Percentiles rank a stretch among this genome's conserved stretches.
Evolutionary conservation across 2,329 filamentous ascomycete genomes (phyloP).

Genomic region (Verticillium klebahnii): DNA sequence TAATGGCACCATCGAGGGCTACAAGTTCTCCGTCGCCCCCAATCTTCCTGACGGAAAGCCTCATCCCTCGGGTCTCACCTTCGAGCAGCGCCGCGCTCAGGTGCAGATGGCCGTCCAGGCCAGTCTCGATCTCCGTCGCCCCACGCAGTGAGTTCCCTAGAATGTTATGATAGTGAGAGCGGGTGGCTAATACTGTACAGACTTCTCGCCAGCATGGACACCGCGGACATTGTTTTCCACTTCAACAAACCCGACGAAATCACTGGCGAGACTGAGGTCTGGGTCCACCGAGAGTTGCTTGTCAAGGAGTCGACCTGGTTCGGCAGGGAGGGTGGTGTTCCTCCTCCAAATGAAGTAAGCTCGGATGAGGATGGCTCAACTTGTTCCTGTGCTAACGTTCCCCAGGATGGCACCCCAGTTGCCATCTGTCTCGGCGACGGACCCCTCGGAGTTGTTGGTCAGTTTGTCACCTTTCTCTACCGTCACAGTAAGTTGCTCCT

Average conservation of each 20-base stretch:
- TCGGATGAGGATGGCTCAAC: not conserved
- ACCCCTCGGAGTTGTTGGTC: not conserved
- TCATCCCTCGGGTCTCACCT: not conserved
- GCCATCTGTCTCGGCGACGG: not conserved
- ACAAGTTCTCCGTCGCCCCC: not conserved
- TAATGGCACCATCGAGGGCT: not conserved
- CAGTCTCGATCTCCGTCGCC: not conserved
- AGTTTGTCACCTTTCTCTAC: conserved; percentile 29
- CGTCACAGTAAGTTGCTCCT: conserved; percentile 22
- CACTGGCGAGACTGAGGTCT: not conserved
- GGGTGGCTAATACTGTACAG: not conserved
- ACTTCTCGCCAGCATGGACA: not conserved
- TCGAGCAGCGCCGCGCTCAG: not conserved
- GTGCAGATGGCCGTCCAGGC: not conserved
- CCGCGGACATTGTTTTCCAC: conserved; percentile 1
- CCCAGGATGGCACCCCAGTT: conserved; percentile 22
- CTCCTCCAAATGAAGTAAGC: conserved; percentile 21
- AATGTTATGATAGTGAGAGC: not conserved
- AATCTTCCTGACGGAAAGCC: not conserved
- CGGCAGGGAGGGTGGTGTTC: conserved; percentile 21
- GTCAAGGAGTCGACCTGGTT: conserved; percentile 27
- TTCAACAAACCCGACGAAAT: conserved; percentile 2
- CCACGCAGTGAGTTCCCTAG: not conserved
- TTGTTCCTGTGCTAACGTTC: not conserved
- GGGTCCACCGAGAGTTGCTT: conserved; percentile 27